These are phyloP conservation scores for Saitozyma sp. DNA, from an alignment of 768 basidiomycete genomes.

Conservation along the genomic window DNA sequence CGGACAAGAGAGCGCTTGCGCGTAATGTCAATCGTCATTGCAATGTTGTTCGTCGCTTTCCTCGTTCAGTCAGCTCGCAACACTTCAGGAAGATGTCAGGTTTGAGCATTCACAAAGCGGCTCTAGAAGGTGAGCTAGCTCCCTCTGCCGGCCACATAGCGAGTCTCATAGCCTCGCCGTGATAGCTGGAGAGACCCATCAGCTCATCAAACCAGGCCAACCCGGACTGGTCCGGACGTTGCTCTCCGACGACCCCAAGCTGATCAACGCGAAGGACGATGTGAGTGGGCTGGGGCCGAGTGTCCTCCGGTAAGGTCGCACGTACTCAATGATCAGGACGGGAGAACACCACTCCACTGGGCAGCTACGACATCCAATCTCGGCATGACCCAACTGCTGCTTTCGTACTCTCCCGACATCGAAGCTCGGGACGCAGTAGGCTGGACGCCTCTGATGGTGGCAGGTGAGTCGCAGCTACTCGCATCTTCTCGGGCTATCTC, in stretches of 20 bases:
- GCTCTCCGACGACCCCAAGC: constrained; percentile 40
- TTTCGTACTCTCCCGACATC: constrained; percentile 44
- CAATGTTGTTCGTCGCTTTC: too few species aligned
- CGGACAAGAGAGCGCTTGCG: too few species aligned
- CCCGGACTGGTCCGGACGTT: constrained; percentile 49
- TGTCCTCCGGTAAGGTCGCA: not conserved
- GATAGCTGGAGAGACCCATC: not conserved
- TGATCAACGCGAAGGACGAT: constrained; percentile 48
- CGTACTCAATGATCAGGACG: constrained; percentile 38
- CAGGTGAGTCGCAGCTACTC: constrained; percentile 34
- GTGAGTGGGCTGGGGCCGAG: constrained; percentile 22
- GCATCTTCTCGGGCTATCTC: not conserved
- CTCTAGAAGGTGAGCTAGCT: constrained; percentile 43
- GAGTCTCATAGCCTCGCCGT: not conserved
- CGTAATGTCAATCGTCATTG: too few species aligned
- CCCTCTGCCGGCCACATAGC: not conserved
- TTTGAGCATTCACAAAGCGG: constrained; percentile 52
- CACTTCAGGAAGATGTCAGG: constrained; percentile 31
- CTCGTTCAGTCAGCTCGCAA: not conserved
- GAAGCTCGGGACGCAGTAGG: constrained; percentile 48
- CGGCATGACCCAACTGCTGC: constrained; percentile 42
- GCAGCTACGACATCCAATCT: constrained; percentile 44
- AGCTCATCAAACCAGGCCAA: constrained; percentile 37
- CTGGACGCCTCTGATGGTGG: constrained; percentile 53
- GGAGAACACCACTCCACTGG: constrained; percentile 53